Percentiles rank a stretch among this genome's conserved stretches.
Evolutionary conservation across 2,329 filamentous ascomycete genomes (phyloP).

Genomic region (Cytospora piceae): DNA sequence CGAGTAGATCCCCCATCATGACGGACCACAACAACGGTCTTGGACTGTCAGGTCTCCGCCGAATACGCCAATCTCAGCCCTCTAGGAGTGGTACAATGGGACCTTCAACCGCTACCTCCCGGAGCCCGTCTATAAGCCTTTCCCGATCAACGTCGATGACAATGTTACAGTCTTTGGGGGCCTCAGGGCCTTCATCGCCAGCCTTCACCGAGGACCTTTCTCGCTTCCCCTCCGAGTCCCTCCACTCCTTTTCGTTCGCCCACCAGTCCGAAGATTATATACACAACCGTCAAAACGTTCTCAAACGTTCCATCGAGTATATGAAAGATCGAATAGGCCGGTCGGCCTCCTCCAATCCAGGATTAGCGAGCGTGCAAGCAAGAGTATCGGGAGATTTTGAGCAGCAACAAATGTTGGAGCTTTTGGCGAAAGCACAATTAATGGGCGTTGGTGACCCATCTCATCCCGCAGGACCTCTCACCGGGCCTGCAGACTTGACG

Average conservation of each 20-base stretch:
- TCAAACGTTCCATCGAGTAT: conserved; percentile 94
- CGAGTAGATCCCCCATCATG: conserved; percentile 74
- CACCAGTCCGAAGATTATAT: conserved; percentile 92
- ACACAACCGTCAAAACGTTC: conserved; percentile 86
- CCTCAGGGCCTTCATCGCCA: conserved; percentile 70
- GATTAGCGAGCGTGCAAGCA: conserved; percentile 81
- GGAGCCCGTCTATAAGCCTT: conserved; percentile 58
- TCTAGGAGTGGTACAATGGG: conserved; percentile 64
- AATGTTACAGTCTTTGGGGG: conserved; percentile 60
- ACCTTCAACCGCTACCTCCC: conserved; percentile 65
- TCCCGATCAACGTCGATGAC: conserved; percentile 74
- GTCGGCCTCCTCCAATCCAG: conserved; percentile 70
- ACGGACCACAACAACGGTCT: conserved; percentile 86
- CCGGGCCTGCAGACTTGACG: conserved; percentile 74
- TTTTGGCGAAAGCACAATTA: conserved; percentile 80
- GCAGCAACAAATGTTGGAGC: conserved; percentile 86
- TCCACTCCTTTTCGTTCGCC: conserved; percentile 98
- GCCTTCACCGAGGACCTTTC: conserved; percentile 85
- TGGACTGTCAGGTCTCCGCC: conserved; percentile 82
- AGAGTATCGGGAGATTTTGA: conserved; percentile 82
- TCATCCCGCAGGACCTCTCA: conserved; percentile 66
- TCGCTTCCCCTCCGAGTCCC: conserved; percentile 90
- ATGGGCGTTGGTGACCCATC: conserved; percentile 64
- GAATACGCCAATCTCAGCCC: conserved; percentile 86
- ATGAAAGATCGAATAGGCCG: conserved; percentile 91